Conservation (phyloP, 441 rosid species). For the Erodium trifolium region DNA sequence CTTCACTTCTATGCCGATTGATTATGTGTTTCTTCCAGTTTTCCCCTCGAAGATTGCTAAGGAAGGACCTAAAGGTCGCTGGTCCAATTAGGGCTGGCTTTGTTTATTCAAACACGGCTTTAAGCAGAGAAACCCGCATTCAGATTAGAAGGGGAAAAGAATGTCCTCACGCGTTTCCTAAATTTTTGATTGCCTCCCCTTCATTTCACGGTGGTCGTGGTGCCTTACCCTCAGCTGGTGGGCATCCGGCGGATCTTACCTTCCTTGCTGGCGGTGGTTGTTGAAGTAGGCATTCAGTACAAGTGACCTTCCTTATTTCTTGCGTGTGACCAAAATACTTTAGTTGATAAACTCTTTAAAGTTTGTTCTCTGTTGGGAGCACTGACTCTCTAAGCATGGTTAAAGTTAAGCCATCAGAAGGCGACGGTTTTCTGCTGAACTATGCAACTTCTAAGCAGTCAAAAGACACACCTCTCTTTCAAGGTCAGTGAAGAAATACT, state of each 20-base stretch:
- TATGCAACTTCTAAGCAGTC: conserved; percentile 20
- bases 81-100: conserved; percentile 30
- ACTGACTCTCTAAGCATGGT: conserved; percentile 26
- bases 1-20: background rate
- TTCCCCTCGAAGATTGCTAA: conserved; percentile 11
- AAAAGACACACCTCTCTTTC: conserved; percentile 17
- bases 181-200: conserved; percentile 36
- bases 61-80: conserved; percentile 17
- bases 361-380: conserved; percentile 12
- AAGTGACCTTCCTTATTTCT: conserved; percentile 7
- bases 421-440: conserved; percentile 13
- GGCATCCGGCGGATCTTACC: conserved; percentile 46
- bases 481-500: conserved; percentile 21
- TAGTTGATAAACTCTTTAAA: conserved; percentile 8
- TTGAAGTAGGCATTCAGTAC: conserved; percentile 18
- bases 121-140: conserved; percentile 20
- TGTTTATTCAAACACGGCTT: conserved; percentile 27
- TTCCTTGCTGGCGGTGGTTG: conserved; percentile 39
- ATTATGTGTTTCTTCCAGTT: conserved; percentile 6
- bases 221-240: conserved; percentile 44
- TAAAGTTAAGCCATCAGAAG: conserved; percentile 23
- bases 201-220: conserved; percentile 43
- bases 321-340: conserved; percentile 11
- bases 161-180: conserved; percentile 21
- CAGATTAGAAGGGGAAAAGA: conserved; percentile 22